Percentiles rank a stretch among this genome's conserved stretches.
phyloP scores from a whole-genome alignment of 371 early-diverging fungal species.

The Mucor ambiguus region DNA sequence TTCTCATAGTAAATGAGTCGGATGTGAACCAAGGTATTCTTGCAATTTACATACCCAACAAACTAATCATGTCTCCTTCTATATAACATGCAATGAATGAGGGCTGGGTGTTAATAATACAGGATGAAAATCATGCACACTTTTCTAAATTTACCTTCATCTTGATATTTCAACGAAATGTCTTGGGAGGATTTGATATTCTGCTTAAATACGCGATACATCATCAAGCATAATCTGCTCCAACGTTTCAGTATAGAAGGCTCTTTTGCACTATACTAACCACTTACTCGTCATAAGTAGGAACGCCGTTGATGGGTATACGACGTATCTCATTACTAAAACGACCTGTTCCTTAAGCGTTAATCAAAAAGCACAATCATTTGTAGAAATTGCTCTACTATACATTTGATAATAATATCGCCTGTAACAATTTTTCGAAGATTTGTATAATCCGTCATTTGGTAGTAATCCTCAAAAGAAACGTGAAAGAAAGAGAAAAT shows the following conservation, averaged over 20 bases:
- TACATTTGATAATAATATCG: constrained; percentile 52
- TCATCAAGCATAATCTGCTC: constrained; percentile 55
- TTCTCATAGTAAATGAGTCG: background rate
- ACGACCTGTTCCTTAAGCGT: constrained; percentile 27
- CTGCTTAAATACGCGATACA: constrained; percentile 53
- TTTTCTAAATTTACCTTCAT: constrained; percentile 40
- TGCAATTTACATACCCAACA: constrained; percentile 30
- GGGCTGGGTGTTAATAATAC: background rate
- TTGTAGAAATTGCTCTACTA: background rate
- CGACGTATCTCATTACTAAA: constrained; percentile 46
- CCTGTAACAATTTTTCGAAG: constrained; percentile 50
- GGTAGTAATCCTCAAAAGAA: background rate
- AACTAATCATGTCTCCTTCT: constrained; percentile 61
- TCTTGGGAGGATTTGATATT: constrained; percentile 49
- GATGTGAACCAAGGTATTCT: background rate
- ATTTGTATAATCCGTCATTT: constrained; percentile 38
- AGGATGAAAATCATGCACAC: background rate
- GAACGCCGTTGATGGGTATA: constrained; percentile 57
- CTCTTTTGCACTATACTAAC: background rate
- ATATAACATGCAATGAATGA: background rate
- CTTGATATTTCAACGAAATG: constrained; percentile 53
- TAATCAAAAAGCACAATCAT: background rate
- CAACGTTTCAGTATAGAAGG: background rate
- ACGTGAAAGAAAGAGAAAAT: background rate
- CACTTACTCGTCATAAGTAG: constrained; percentile 59